Base-by-base conservation (phyloP, 176 grass and related monocot species). In the Paspalum vaginatum region DNA sequence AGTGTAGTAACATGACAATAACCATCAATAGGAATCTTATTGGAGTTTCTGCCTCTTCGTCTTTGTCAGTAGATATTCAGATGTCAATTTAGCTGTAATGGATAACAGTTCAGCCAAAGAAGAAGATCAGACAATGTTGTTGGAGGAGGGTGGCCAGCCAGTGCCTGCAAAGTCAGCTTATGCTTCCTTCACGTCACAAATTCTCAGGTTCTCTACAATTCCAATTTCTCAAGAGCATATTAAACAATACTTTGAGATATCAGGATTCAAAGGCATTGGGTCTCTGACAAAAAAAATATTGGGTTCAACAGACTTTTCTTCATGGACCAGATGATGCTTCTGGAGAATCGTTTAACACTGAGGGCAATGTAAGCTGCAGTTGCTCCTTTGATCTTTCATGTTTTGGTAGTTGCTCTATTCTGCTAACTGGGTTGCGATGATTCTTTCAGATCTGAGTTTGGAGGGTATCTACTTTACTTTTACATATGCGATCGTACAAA, bases 381-480 rank as follows among this genome's bases (percentile, higher is more conserved):
- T 70, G 22, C 62, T 84, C 60, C 52, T 72, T 7, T 53, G 61
- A 61, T 72, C n/a, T 53, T 74, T 2, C 5, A 37, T 66, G 61
- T 71, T 81, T 71, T 15, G 43, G 52, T 13, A 9, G 48, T 66
- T 70, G 56, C 41, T 75, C 77, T 85, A 52, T 77, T 87, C 5
- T 84, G 70, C 66, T 87, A 68, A 93, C 25, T 69, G 39, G 1
- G 44, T 87, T 87, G 49, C 47, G 52, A 42, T 42, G 32, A 41
- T 59, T 74, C 74, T 84, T 61, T 90, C 90, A 99, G 96, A 93
- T 93, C 92, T 59, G 96, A 99, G 76, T 91, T 99, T 86, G 92
- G 90, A 70, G 92, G 78, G 45, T 87, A 89, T 81, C 82, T 99
- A 80, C 70, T 93, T 48, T 99, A 99, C 60, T 99, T 93, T 87